A percentile compares a stretch with the other conserved stretches of the same genome.
These are phyloP conservation scores for Apiotrichum mycotoxinovorans DNA, from an alignment of 1,284 basidiomycete species.

Conservation along the genomic window DNA sequence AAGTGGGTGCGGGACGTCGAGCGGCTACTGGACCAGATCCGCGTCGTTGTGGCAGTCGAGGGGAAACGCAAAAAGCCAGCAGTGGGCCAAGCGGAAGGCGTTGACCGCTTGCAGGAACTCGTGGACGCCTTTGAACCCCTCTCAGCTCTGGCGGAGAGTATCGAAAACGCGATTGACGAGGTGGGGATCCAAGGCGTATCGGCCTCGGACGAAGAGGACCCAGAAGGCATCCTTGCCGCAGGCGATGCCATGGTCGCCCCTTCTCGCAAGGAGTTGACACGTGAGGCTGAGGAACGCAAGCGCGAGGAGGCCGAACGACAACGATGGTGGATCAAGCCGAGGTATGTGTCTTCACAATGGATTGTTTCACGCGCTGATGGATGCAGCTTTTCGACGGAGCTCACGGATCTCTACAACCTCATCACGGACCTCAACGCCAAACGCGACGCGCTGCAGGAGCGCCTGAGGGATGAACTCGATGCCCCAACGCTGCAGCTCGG, in stretches of 20 bases:
- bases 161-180: constrained; percentile 59
- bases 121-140: constrained; percentile 60
- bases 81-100: constrained; percentile 15
- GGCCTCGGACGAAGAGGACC: constrained; percentile 17
- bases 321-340: constrained; percentile 65
- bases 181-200: constrained; percentile 25
- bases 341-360: constrained; percentile 53
- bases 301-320: constrained; percentile 32
- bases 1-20: constrained; percentile 35
- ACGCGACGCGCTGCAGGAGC: constrained; percentile 30
- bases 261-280: constrained; percentile 18
- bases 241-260: constrained; percentile 18
- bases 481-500: constrained; percentile 11
- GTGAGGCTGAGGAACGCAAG: constrained; percentile 21
- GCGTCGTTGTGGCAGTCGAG: neutral
- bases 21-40: constrained; percentile 25
- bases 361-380: neutral
- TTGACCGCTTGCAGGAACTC: constrained; percentile 50
- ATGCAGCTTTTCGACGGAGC: constrained; percentile 63
- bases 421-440: constrained; percentile 18
- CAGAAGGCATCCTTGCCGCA: constrained; percentile 21
- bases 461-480: constrained; percentile 55
- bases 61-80: neutral
- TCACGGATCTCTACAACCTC: constrained; percentile 57
- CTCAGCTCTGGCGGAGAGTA: constrained; percentile 58